Base-by-base conservation (phyloP, 495 filamentous ascomycete genomes). In the Penicillium salamii region DNA sequence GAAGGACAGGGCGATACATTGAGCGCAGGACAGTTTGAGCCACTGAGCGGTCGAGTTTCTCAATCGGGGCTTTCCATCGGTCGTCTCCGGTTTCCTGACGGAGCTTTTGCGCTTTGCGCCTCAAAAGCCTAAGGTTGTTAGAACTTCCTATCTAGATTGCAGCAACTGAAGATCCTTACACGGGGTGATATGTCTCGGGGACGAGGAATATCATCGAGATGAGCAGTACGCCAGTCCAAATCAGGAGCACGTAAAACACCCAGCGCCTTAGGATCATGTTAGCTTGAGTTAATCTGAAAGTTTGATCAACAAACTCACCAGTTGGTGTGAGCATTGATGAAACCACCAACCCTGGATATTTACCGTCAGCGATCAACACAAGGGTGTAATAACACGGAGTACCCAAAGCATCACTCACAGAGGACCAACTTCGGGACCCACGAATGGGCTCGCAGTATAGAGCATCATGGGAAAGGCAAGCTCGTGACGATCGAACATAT, bases 131-230 rank as follows among this genome's bases (percentile, higher is more conserved):
- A 11, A 80, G 73, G 29, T 77, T 15, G 3, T 52, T 42, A 59
- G 51, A 41, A 41, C 28, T 29, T 34, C 19, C 7, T 8, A 38
- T 20, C 23, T 13, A 32, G 12, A 29, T 42, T 8, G 18, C 15
- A 42, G 28, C 11, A 50, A 17, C 5, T 29, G 39, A 15, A 33
- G 5, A 36, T 39, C 62, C 71, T 46, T 66, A 74, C 73, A 85
- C 82, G 19, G 83, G 83, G 45, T 88, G 88, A 59, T 96, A 98
- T 0, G 93, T 97, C 70, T 97, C 92, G 2, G 93, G 92, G 2
- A 96, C 89, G 18, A 91, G 76, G 17, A 90, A 58, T 37, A 82
- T 57, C 15, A 98, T 81, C 49, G 78, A 69, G 5, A 71, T 65
- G 7, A 91, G 71, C 52, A 86, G 62, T 19, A 77, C 59, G 7